Evolutionary conservation across 1,284 basidiomycete genomes (phyloP), one percentile per base, ranked within the genome.

Genomic region (Austroboletus rostrupii): DNA sequence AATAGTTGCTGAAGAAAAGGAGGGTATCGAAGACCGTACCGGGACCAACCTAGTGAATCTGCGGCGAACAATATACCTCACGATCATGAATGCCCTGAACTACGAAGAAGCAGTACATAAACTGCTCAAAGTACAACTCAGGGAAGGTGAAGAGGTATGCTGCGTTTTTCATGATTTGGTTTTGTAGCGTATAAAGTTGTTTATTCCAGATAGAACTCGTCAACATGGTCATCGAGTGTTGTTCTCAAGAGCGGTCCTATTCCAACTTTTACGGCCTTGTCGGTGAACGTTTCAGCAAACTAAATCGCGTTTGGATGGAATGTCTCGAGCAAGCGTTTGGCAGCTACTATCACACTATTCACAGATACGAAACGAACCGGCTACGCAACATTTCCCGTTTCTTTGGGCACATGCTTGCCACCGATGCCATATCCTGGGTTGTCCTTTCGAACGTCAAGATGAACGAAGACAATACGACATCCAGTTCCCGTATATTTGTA

Each of bases 161-260:
- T 12, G 41, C 37, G 19, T 33, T 39, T 38, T 5, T 14, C 32
- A 47, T 1, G 17, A 13, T 41, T 9, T 21, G 39, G 38, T 33
- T 19, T 26, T 41, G 28, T 10, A 19, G 9, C 45, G 10, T 39
- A 47, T 37, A 16, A 44, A 21, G 17, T n/a, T 13, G 16, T 33
- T 37, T 37, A n/a, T 41, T 49, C 29, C 8, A 95, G 90, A 90
- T 93, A 61, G 96, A 98, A 70, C 73, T 99, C 47, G 86, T 91
- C 71, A 98, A 99, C 76, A 99, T 99, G 96, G 82, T 99, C 53
- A 89, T 99, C 69, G 96, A 99, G 66, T 99, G 96, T 86, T 99
- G 96, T 68, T 99, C 96, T 3, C 96, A 99, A 75, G 96, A 99
- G 68, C 88, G 96, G 5, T 95, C 96, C 0, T 99, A 97, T 69